These are phyloP conservation scores for Cyphellophora attinorum DNA, from an alignment of 2,329 filamentous ascomycete genomes.

Conservation along the genomic window DNA sequence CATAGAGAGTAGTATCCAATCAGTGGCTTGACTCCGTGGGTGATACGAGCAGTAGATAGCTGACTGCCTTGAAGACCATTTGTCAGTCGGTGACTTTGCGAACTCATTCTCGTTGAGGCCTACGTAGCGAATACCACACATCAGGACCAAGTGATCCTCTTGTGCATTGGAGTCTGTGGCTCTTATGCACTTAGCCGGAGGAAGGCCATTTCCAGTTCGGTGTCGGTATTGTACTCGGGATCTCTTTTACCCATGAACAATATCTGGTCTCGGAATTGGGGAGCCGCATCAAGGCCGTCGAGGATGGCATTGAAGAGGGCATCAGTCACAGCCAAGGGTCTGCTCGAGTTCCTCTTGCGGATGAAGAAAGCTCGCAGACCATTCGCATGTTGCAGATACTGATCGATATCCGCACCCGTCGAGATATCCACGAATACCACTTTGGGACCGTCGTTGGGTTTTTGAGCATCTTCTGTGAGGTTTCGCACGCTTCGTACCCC, in stretches of 20 bases:
- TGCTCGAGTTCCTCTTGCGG: neutral
- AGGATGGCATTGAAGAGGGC: neutral
- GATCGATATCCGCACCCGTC: too few species aligned
- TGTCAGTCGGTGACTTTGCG: neutral
- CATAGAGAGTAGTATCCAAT: conserved; percentile 2
- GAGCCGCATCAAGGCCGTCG: neutral
- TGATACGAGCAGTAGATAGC: conserved; percentile 1
- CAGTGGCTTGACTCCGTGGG: neutral
- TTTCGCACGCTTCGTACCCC: too few species aligned
- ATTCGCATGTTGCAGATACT: too few species aligned
- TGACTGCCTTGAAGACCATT: conserved; percentile 3
- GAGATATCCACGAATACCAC: too few species aligned
- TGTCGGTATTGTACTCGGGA: neutral
- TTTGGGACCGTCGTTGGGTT: too few species aligned
- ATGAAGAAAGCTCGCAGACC: neutral
- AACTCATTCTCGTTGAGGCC: neutral
- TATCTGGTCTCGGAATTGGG: neutral
- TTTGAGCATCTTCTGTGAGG: too few species aligned
- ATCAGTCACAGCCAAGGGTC: neutral
- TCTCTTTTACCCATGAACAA: neutral
- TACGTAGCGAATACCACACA: conserved; percentile 3
- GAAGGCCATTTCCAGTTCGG: too few species aligned
- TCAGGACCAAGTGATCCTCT: neutral
- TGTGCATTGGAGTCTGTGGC: neutral
- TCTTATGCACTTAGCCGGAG: too few species aligned